Percentiles rank a stretch among this genome's conserved stretches.
These are phyloP conservation scores for Neocallimastix lanati DNA, from an alignment of 192 early-diverging fungal genomes.

Conservation along the genomic window DNA sequence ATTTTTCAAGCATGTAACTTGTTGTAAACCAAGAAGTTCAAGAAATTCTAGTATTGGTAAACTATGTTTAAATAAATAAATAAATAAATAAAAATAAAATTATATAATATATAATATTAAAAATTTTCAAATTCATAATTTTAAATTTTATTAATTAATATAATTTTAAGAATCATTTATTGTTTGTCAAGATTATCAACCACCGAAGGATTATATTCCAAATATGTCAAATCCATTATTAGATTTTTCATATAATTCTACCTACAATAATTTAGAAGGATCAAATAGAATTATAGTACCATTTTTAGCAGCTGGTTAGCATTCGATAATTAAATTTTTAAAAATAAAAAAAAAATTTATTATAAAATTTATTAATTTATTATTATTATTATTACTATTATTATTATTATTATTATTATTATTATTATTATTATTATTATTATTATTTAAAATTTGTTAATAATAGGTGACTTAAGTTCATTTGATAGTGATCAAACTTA, in stretches of 20 bases:
- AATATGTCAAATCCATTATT: constrained; percentile 81
- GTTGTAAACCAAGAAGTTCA: constrained; percentile 81
- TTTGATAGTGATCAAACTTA: constrained; percentile 84
- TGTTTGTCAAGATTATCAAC: constrained; percentile 76
- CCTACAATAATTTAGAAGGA: neutral
- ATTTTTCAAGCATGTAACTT: constrained; percentile 81
- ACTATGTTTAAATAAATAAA: too few species aligned
- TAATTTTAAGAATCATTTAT: constrained; percentile 60
- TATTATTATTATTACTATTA: too few species aligned
- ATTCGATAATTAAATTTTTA: neutral
- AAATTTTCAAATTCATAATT: too few species aligned
- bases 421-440: too few species aligned
- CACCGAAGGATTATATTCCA: constrained; percentile 65
- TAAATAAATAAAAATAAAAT: too few species aligned
- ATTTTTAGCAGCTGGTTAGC: constrained; percentile 1
- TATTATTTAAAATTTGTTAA: too few species aligned
- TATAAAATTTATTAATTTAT: too few species aligned
- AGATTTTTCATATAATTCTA: constrained; percentile 47
- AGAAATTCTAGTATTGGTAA: constrained; percentile 61
- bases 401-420: too few species aligned
- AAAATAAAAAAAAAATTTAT: too few species aligned
- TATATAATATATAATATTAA: too few species aligned
- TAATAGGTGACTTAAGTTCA: constrained; percentile 59
- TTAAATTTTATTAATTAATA: too few species aligned
- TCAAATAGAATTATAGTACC: neutral